A percentile compares a stretch with the other conserved stretches of the same genome.
Conservation (phyloP, 2,329 filamentous ascomycete species). For the Phaeosphaeriaceae sp. region DNA sequence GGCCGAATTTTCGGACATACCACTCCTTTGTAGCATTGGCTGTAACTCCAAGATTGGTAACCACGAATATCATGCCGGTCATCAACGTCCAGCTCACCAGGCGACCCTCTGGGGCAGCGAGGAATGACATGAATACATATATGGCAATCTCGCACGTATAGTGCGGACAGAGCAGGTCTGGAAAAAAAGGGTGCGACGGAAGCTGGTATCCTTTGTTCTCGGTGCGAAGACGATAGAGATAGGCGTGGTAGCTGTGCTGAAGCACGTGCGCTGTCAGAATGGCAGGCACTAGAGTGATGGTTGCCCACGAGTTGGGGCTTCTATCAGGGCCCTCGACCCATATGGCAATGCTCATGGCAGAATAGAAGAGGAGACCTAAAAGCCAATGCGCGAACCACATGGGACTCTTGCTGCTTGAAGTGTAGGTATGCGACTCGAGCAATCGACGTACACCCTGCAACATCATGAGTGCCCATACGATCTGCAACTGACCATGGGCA, state of each 20-base stretch:
- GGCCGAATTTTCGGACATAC: conserved; percentile 43
- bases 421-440: conserved; percentile 73
- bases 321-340: conserved; percentile 77
- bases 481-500: conserved; percentile 61
- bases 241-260: conserved; percentile 68
- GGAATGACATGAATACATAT: conserved; percentile 77
- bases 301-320: conserved; percentile 47
- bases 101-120: conserved; percentile 71
- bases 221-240: conserved; percentile 52
- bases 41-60: conserved; percentile 80
- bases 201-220: conserved; percentile 74
- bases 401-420: conserved; percentile 71
- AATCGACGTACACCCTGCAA: conserved; percentile 77
- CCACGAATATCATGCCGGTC: conserved; percentile 74
- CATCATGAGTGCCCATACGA: conserved; percentile 75
- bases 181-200: conserved; percentile 75
- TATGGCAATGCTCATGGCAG: conserved; percentile 72
- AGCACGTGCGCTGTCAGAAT: conserved; percentile 73
- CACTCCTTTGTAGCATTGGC: conserved; percentile 76
- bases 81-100: conserved; percentile 75
- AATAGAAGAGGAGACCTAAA: conserved; percentile 79
- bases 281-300: conserved; percentile 62
- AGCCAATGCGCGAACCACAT: conserved; percentile 91
- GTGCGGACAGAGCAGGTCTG: conserved; percentile 79
- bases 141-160: conserved; percentile 88